Base-by-base conservation (phyloP, 805 yeast genomes). In the Teunomyces aglyptinius region DNA sequence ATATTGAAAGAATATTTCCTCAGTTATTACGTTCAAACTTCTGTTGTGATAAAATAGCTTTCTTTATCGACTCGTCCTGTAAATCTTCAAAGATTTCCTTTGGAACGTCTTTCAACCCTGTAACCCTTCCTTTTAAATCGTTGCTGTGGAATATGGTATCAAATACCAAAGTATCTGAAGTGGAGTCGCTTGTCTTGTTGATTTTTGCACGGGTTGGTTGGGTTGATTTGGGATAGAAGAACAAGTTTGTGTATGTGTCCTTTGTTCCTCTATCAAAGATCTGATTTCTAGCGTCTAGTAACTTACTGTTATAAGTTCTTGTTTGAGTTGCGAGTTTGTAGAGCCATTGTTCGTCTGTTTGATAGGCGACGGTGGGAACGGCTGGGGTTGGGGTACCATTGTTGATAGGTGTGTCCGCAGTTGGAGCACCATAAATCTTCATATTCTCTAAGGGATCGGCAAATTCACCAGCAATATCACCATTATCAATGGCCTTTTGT, bases 181-280 rank as follows among this genome's bases (percentile, higher is more conserved):
- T 41, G 3, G 61, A 46, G 6, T 54, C 60, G 0, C 59, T 62
- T 1, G 65, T 46, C 41, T 65, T 70, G 24, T 46, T 51, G 6
- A 67, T 38, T 26, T 59, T 54, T 5, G 73, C 68, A 38, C 58
- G 57, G 5, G 78, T 70, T 1, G 98, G 89, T 67, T 94, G 99
- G 6, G 96, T 85, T 4, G 73, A 70, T 16, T 57, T 61, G 3
- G 98, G 97, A 28, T 80, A 81, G 61, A 89, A 89, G 31, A 76
- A 72, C 27, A 86, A 74, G n/a, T 95, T 95, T 0, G 96, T 86
- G 63, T 90, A 92, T 1, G 86, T 80, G 61, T 92, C 98, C 59
- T 83, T 82, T 16, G 80, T 62, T 1, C 91, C 91, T 42, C 82
- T 71, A 16, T 76, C 62, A 32, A 77, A 68, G 19, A 78, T 76